Conservation (phyloP, 352 stramenopile genomes). For the Globisporangium heterothallicum region DNA sequence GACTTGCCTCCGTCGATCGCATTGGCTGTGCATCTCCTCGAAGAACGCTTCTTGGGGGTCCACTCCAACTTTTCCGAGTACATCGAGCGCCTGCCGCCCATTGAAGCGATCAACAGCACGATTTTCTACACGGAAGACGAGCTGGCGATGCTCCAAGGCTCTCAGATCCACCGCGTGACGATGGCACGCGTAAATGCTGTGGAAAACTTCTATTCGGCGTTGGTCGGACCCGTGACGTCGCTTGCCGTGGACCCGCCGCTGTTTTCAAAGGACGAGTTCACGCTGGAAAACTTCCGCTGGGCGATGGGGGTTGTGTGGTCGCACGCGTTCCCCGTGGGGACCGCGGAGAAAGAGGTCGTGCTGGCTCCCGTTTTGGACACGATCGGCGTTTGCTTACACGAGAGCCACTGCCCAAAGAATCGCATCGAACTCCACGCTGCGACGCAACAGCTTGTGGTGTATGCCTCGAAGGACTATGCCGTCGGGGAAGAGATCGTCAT, state of each 20-base stretch:
- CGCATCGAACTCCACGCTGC: conserved; percentile 21
- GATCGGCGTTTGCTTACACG: conserved; percentile 31
- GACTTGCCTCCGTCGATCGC: conserved; percentile 34
- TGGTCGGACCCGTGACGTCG: conserved; percentile 32
- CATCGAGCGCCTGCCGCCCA: conserved; percentile 20
- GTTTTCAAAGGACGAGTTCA: conserved; percentile 41
- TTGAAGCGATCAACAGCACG: conserved; percentile 26
- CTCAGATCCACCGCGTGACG: conserved; percentile 31
- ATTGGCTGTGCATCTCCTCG: conserved; percentile 37
- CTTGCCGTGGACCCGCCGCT: conserved; percentile 33
- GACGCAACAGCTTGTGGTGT: conserved; percentile 26
- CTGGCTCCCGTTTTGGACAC: conserved; percentile 35
- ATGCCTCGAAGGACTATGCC: conserved; percentile 21
- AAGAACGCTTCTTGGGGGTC: conserved; percentile 30
- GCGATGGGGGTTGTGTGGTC: conserved; percentile 43
- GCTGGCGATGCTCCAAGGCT: conserved; percentile 28
- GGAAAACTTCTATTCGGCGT: conserved; percentile 33
- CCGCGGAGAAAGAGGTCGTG: conserved; percentile 24
- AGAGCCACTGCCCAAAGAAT: conserved; percentile 20
- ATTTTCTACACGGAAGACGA: conserved; percentile 36
- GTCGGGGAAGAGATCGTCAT: conserved; percentile 29
- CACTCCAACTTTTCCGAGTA: conserved; percentile 37
- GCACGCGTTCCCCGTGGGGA: conserved; percentile 22
- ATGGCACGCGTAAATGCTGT: conserved; percentile 23
- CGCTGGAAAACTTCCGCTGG: conserved; percentile 36